phyloP scores from a whole-genome alignment of 306 rosid genomes.

The Ceratonia siliqua region DNA sequence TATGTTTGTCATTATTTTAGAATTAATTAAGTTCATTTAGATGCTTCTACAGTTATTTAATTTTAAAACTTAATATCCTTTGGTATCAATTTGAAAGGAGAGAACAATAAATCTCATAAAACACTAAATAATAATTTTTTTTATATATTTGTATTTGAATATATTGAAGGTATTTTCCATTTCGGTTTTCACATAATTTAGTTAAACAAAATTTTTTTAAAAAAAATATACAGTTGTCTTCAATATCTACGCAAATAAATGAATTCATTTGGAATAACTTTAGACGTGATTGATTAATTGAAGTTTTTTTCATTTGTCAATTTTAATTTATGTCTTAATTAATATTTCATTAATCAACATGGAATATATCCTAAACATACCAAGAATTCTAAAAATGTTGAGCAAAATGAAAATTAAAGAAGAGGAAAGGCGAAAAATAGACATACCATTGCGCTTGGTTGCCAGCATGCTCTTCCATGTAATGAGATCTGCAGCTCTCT shows the following conservation, averaged over 20 bases:
- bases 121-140: too few relatives aligned
- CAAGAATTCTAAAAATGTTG: neutral
- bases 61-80: too few relatives aligned
- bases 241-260: neutral
- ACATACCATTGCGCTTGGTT: slow-evolving; percentile 34
- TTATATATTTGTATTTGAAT: neutral
- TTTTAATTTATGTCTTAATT: too few relatives aligned
- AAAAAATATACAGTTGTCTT: neutral
- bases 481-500: slow-evolving; percentile 12
- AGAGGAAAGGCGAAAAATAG: neutral
- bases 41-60: too few relatives aligned
- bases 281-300: too few relatives aligned
- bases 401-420: neutral
- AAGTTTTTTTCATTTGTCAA: too few relatives aligned
- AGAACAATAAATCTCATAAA: too few relatives aligned
- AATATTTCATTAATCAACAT: too few relatives aligned
- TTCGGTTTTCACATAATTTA: neutral
- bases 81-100: too few relatives aligned
- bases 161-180: neutral
- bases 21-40: too few relatives aligned
- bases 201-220: neutral
- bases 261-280: too few relatives aligned
- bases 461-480: slow-evolving; percentile 23
- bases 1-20: neutral
- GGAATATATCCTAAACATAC: too few relatives aligned